Conservation (phyloP, 495 filamentous ascomycete genomes). For the Chaetomium cochliodes region DNA sequence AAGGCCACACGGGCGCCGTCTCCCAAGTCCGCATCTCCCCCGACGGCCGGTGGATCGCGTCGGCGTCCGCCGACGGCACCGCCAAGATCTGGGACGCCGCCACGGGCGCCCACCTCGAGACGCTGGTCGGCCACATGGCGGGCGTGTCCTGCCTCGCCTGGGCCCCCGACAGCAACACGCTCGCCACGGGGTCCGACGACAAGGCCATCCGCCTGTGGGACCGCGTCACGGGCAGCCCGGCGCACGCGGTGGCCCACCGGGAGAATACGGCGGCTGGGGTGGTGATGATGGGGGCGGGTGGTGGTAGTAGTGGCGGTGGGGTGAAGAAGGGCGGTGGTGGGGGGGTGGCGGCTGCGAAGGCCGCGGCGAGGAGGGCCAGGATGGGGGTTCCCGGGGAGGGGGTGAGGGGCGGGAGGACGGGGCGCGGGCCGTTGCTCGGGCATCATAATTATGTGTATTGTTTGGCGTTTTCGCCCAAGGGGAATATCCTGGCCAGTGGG, state of each 20-base stretch:
- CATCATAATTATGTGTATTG: constrained; percentile 96
- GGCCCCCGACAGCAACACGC: constrained; percentile 78
- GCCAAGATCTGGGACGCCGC: constrained; percentile 85
- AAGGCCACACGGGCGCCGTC: constrained; percentile 74
- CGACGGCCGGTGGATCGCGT: constrained; percentile 84
- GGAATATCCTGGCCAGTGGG: constrained; percentile 91
- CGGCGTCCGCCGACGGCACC: constrained; percentile 81
- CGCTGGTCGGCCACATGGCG: constrained; percentile 89
- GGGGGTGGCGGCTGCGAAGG: not conserved
- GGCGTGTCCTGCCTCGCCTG: constrained; percentile 88
- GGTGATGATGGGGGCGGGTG: not conserved
- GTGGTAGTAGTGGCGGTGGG: too few relatives aligned
- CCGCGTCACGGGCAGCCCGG: constrained; percentile 64
- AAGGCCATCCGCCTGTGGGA: constrained; percentile 95
- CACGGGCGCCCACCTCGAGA: constrained; percentile 76
- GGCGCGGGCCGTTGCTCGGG: constrained; percentile 62
- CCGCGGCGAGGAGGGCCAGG: not conserved
- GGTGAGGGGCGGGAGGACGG: constrained; percentile 32
- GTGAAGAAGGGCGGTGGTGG: not conserved
- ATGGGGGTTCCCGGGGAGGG: constrained; percentile 5
- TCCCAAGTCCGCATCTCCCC: constrained; percentile 89
- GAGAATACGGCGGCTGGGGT: not conserved
- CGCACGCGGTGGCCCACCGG: constrained; percentile 45
- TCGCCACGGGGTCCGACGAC: constrained; percentile 93
- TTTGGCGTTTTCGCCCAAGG: constrained; percentile 91